Percentiles rank a stretch among this genome's conserved stretches.
Evolutionary conservation across 2,329 filamentous ascomycete species (phyloP).

Genomic region (Claviceps citrina): DNA sequence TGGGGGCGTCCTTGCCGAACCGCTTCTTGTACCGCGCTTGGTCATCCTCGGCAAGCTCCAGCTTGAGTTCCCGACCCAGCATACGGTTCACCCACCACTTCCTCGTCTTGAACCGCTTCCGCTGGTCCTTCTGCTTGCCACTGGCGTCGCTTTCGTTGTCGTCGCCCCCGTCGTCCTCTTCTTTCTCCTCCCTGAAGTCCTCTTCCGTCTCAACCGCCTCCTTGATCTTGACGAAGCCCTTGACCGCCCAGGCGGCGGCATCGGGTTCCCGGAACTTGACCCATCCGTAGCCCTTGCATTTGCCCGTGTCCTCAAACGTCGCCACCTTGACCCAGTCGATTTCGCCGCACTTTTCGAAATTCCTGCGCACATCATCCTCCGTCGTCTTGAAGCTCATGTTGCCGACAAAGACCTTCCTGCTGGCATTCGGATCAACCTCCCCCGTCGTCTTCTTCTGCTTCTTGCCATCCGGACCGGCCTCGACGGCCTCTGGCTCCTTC

Average conservation of each 20-base stretch:
- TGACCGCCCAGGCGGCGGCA: conserved; percentile 53
- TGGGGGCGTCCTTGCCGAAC: conserved; percentile 57
- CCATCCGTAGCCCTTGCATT: conserved; percentile 97
- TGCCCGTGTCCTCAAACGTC: conserved; percentile 90
- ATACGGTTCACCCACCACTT: conserved; percentile 81
- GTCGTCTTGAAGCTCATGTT: conserved; percentile 74
- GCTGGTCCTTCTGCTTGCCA: conserved; percentile 23
- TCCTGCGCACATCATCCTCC: conserved; percentile 62
- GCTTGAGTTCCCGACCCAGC: conserved; percentile 63
- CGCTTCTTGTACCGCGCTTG: conserved; percentile 85
- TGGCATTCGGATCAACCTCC: conserved; percentile 35
- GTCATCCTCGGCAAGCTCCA: conserved; percentile 89
- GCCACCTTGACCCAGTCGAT: conserved; percentile 76
- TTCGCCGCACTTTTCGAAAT: conserved; percentile 74
- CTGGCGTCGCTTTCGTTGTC: conserved; percentile 13
- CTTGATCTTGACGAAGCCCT: conserved; percentile 62
- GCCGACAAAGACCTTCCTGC: conserved; percentile 78
- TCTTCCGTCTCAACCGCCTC: conserved; percentile 48
- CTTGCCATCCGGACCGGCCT: conserved; percentile 15
- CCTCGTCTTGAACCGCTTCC: conserved; percentile 41
- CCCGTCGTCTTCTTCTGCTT: conserved; percentile 23
- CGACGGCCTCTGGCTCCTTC: conserved; percentile 18
- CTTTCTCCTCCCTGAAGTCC: conserved; percentile 38
- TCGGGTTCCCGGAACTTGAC: conserved; percentile 73
- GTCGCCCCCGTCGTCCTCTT: conserved; percentile 29